Evolutionary conservation across 2,329 filamentous ascomycete genomes (phyloP), one percentile per base, ranked within the genome.

Genomic region (Camptophora hylomeconis): DNA sequence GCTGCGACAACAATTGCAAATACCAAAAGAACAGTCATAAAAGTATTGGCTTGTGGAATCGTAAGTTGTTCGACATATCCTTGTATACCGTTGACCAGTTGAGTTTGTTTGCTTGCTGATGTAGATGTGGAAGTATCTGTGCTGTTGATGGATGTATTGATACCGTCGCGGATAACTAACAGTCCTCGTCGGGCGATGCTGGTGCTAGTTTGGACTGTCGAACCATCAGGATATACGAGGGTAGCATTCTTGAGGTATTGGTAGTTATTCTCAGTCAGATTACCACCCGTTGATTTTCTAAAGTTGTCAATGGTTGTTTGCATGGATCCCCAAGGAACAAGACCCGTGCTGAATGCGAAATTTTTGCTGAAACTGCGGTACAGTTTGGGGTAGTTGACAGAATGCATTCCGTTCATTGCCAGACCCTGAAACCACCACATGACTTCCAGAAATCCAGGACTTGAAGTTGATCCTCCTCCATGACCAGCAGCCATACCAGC

Each of bases 391-490:
- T 93, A 84, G 45, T 76, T 72, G 45, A 92, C 86, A 35, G 81
- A 92, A 52, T 93, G 67, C 89, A 95, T 95, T 41, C 89, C 86
- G 54, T 89, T 94, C 63, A 89, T 79, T 16, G 89, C 84, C 65
- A 95, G 80, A 27, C 79, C 77, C 56, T 95, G 86, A 54, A 95
- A 93, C 72, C 81, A 92, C 37, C 77, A 75, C 42, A 93, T 69
- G 26, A 92, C 75, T 48, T 94, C 82, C 24, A 67, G 67, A 51
- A 95, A 94, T 30, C 77, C 81, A 15, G 89, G 89, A 44, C 82
- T 89, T 21, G 76, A 63, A 7, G 77, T 67, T 2, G 72, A 65
- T 8, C 65, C 63, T 9, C 75, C 79, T 7, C 67, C 59, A 12
- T 67, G 65, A 11, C 75, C 54, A 6, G 66, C 70, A 20, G 72